Conservation (phyloP, 345 rosid species). For the Nasturtium officinale region DNA sequence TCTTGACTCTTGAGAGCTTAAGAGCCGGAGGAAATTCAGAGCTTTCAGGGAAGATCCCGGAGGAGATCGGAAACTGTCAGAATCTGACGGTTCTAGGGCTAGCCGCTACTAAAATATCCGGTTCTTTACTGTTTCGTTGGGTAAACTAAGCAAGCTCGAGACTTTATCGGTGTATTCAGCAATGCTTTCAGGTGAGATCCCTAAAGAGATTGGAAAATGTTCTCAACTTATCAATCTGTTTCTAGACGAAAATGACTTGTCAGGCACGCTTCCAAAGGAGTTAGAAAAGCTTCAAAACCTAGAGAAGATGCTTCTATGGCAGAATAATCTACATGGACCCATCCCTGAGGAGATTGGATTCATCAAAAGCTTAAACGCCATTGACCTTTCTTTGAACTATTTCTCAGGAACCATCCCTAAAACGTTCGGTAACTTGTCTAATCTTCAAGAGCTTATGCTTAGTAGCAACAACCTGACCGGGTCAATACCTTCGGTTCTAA, state of each 20-base stretch:
- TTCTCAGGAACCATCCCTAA: constrained; percentile 73
- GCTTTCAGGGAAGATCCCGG: constrained; percentile 70
- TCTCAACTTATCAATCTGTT: constrained; percentile 61
- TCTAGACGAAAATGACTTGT: constrained; percentile 75
- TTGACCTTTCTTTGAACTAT: constrained; percentile 79
- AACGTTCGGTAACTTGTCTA: constrained; percentile 66
- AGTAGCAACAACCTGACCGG: constrained; percentile 84
- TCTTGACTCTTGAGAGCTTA: constrained; percentile 53
- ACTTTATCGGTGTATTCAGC: constrained; percentile 64
- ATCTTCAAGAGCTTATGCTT: constrained; percentile 79
- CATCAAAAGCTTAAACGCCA: constrained; percentile 57
- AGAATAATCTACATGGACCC: constrained; percentile 64
- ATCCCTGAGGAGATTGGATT: constrained; percentile 82
- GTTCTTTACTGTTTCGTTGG: constrained; percentile 64
- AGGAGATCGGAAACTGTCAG: constrained; percentile 69
- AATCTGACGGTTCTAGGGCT: constrained; percentile 66
- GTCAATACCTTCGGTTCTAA: constrained; percentile 66
- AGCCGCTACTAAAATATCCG: constrained; percentile 76
- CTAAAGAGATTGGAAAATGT: constrained; percentile 74
- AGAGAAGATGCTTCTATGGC: constrained; percentile 72
- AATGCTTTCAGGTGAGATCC: constrained; percentile 75
- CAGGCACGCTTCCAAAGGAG: constrained; percentile 64
- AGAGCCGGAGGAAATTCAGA: constrained; percentile 85
- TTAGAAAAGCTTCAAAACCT: constrained; percentile 61
- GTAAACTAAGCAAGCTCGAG: constrained; percentile 67